These are phyloP conservation scores for Saccharomycopsis olivae DNA, from an alignment of 805 yeast species.

Conservation along the genomic window DNA sequence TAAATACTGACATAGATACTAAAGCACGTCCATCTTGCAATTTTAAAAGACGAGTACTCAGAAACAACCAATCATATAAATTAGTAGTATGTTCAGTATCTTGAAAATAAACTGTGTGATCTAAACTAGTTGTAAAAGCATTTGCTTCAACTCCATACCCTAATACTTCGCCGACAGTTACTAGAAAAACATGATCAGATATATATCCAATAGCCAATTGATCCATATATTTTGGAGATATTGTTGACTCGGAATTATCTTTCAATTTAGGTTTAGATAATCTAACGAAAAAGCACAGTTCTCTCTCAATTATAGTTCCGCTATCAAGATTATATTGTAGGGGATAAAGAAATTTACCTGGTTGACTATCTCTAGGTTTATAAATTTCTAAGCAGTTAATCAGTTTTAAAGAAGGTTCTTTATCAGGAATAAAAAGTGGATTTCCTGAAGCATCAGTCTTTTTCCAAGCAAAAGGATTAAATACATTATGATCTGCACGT, in stretches of 20 bases:
- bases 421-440: neutral
- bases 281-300: neutral
- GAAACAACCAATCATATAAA: slow-evolving; percentile 4
- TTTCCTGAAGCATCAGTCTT: neutral
- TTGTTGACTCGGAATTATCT: too few species aligned
- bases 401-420: neutral
- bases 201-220: slow-evolving; percentile 4
- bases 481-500: neutral
- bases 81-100: neutral
- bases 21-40: slow-evolving; percentile 1
- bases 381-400: neutral
- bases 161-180: neutral
- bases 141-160: slow-evolving; percentile 1
- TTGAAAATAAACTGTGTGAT: slow-evolving; percentile 8
- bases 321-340: neutral
- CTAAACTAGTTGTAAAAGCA: slow-evolving; percentile 1
- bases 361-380: neutral
- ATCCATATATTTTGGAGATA: slow-evolving; percentile 1
- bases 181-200: slow-evolving; percentile 4
- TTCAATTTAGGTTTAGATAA: neutral
- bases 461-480: neutral
- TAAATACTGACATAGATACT: neutral
- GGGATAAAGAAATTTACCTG: neutral
- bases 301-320: neutral
- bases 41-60: neutral